Base-by-base conservation (phyloP, 495 filamentous ascomycete genomes). In the Annulohypoxylon maeteangense region DNA sequence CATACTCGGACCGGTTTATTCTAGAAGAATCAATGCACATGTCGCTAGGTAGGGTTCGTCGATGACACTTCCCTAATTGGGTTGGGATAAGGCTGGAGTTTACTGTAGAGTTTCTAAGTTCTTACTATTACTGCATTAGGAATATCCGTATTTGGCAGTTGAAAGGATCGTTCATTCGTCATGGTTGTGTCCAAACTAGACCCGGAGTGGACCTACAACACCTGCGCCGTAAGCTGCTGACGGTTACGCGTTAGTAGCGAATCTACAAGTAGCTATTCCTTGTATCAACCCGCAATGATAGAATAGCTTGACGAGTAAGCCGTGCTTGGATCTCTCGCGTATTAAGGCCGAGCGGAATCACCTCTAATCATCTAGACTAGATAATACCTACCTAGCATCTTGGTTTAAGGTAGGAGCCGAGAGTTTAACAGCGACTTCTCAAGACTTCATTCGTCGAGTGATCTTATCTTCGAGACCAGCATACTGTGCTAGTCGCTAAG, bases 101-200 rank as follows among this genome's bases (percentile, higher is more conserved):
- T 72, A 72, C 70, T 72, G 60, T 68, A 68, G 40, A 20, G 40
- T 44, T 44, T 44, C 40, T 44, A 44, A 32, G 53, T 67, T 65
- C 55, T 66, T 40, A 47, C 54, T 60, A 67, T 65, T 67, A 68
- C 70, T 68, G 45, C 48, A 51, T 59, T 55, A 65, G 44, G 58
- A 65, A 47, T 23, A 23, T 22, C 40, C 20, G 29, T 42, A 57
- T 57, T 27, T 32, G 40, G 54, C 27, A 38, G 55, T 32, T 40
- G 7, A 44, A 34, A 36, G 29, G 38, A 47, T 40, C 57, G 54
- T 63, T 62, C 54, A 25, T 60, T 64, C 59, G 54, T 62, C 50
- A 64, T 68, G 22, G 70, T 59, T 56, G 59, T 47, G 44, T 62
- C 55, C 7, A 47, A 51, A 60, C 56, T 11, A 34, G 58, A 50